Base-by-base conservation (phyloP, 2,329 filamentous ascomycete species). In the Apiospora phragmitis region DNA sequence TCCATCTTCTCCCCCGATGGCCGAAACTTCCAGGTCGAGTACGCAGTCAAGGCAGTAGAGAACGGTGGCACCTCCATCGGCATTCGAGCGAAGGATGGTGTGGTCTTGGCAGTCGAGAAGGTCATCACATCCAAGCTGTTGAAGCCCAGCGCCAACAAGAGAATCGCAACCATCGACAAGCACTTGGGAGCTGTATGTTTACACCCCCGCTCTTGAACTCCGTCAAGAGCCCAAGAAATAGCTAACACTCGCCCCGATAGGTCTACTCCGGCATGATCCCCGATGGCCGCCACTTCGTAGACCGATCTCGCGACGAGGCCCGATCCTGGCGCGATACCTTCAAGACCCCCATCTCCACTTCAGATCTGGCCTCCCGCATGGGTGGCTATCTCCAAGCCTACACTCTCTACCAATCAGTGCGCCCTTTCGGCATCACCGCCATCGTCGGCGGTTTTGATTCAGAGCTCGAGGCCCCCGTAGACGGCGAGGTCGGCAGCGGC, bases 1-100 rank as follows among this genome's bases (percentile, higher is more conserved):
- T 98, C 96, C 80, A 97, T 98, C 87, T 99, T 98, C 89, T 98
- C 96, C 67, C 96, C 96, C 76, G 96, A 99, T 86, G 96, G 96
- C 81, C 93, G 96, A 78, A 99, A 99, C 84, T 99, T 99, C 84
- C 96, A 99, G 85, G 94, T 97, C 83, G 96, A 99, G 88, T 99
- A 99, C 83, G 96, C 96, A 76, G 93, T 97, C 77, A 99, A 99
- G 88, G 96, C 96, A 70, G 96, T 99, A 74, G 96, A 99, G 86
- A 98, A 97, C 79, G 96, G 95, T 76, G 95, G 96, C 80, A 99
- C 96, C 70, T 94, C 95, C 69, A 91, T 99, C 82, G 96, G 96
- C 77, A 97, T 99, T 83, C 90, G 94, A 82, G 97, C 94, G 89
- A 97, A 97, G 85, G 94, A 98, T 83, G 96, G 96, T 74, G 93